Evolutionary conservation across 2,329 filamentous ascomycete species (phyloP), one percentile per base, ranked within the genome.

Genomic region (Plectosphaerella cucumerina): DNA sequence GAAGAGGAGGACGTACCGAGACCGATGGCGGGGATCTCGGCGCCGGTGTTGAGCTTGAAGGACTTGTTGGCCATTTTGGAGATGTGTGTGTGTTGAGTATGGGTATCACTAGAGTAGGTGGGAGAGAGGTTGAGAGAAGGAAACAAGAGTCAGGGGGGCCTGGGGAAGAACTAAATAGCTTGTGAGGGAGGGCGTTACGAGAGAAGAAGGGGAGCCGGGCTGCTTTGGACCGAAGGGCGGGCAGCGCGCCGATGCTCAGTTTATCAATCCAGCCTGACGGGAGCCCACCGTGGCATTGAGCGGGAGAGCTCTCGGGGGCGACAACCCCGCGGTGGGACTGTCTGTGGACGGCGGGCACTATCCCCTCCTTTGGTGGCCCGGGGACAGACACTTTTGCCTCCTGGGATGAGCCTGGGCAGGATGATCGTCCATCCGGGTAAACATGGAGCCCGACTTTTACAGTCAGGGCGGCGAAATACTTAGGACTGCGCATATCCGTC

Each of bases 21-120:
- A 48, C 82, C 84, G 18, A 87, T 65, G 37, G 83, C 80, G 46
- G 84, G 84, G 54, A 87, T 86, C 56, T 80, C 71, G 51, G 74
- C 69, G 52, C 83, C 83, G 35, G 75, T 85, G 72, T 87, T 87
- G 58, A 87, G 78, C 62, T 78, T 84, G 69, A 82, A 85, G 20
- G 71, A 74, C 56, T 77, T 72, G 57, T 74, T 73, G 52, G 78
- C 70, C 80, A 84, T 84, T 55, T 50, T 72, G 60, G 53, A 11
- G 15, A 50, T 62, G 37, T 17, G 26, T 8, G 22, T 3, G 43
- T 12, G 15, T 15, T 47, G 34, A 6, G 17, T 14, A 12, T 48
- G 44, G 22, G 23, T 39, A 14, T n/a, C 35, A 23, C 39, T 41
- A 50, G 46, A 12, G 21, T 33, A 44, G 9, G 3, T 45, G 11